phyloP scores from a whole-genome alignment of 208 protist genomes.

The Acanthamoeba castellanii region DNA sequence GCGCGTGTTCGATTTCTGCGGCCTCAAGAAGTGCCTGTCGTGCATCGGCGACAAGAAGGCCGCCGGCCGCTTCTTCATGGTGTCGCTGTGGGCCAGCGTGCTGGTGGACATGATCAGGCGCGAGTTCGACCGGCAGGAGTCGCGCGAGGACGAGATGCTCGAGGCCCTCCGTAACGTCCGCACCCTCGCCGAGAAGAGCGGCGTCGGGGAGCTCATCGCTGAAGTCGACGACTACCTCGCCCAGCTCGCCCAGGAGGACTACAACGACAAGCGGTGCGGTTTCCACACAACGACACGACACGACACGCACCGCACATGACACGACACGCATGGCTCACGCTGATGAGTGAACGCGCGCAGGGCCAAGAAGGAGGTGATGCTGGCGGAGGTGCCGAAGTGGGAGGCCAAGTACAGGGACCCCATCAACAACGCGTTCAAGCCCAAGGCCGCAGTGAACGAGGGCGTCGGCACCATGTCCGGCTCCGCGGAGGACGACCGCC shows the following conservation, averaged over 20 bases:
- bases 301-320: background rate
- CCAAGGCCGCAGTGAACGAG: conserved; percentile 25
- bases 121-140: conserved; percentile 24
- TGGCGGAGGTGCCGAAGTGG: background rate
- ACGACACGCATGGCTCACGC: background rate
- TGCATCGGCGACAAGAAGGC: conserved; percentile 52
- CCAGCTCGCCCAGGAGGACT: conserved; percentile 15
- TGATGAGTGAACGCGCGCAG: background rate
- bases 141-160: conserved; percentile 38
- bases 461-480: background rate
- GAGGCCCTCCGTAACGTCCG: conserved; percentile 32
- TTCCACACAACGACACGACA: background rate
- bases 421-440: conserved; percentile 66
- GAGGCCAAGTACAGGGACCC: conserved; percentile 40
- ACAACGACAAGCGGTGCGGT: background rate
- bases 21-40: conserved; percentile 1
- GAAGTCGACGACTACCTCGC: conserved; percentile 41
- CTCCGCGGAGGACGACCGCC: background rate
- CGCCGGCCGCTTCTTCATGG: conserved; percentile 37
- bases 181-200: conserved; percentile 49
- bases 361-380: conserved; percentile 59
- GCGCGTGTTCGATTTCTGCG: conserved; percentile 35
- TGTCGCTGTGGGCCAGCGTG: conserved; percentile 33
- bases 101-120: conserved; percentile 22
- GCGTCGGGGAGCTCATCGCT: conserved; percentile 3